Evolutionary conservation across 176 grass and related monocot species (phyloP).

Genomic region (Aegilops bicornis): DNA sequence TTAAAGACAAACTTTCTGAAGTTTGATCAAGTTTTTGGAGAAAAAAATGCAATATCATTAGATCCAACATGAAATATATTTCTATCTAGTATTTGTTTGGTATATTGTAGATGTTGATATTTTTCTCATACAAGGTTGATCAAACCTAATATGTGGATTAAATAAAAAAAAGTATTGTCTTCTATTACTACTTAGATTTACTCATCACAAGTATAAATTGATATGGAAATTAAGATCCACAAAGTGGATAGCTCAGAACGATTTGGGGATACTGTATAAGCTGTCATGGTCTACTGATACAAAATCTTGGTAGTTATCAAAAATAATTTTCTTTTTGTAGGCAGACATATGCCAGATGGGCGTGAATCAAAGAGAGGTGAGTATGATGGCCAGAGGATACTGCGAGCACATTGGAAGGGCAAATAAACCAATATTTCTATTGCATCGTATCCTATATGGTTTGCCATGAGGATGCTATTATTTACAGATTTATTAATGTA

Average conservation of each 20-base stretch:
- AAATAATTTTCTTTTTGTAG: slow-evolving; percentile 35
- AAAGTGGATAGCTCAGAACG: too few species aligned
- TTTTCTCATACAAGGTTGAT: too few species aligned
- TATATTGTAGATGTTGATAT: too few species aligned
- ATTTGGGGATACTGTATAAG: too few species aligned
- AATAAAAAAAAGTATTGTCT: too few species aligned
- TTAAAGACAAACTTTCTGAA: too few species aligned
- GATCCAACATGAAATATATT: too few species aligned
- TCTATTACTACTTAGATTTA: not conserved
- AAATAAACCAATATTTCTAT: slow-evolving; percentile 90
- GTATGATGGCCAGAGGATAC: slow-evolving; percentile 77
- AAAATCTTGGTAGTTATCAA: not conserved
- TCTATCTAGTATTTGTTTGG: too few species aligned
- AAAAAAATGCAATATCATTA: too few species aligned
- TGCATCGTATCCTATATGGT: slow-evolving; percentile 69
- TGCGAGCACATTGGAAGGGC: slow-evolving; percentile 70
- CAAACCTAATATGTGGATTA: too few species aligned
- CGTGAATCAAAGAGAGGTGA: slow-evolving; percentile 73
- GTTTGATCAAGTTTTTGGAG: too few species aligned
- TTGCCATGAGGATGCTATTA: not conserved
- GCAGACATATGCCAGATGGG: slow-evolving; percentile 90
- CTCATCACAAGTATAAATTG: not conserved
- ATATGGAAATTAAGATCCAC: too few species aligned
- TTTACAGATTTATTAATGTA: not conserved
- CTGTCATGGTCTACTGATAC: not conserved